These are phyloP conservation scores for Crepidotus variabilis DNA, from an alignment of 768 basidiomycete genomes.

Conservation along the genomic window DNA sequence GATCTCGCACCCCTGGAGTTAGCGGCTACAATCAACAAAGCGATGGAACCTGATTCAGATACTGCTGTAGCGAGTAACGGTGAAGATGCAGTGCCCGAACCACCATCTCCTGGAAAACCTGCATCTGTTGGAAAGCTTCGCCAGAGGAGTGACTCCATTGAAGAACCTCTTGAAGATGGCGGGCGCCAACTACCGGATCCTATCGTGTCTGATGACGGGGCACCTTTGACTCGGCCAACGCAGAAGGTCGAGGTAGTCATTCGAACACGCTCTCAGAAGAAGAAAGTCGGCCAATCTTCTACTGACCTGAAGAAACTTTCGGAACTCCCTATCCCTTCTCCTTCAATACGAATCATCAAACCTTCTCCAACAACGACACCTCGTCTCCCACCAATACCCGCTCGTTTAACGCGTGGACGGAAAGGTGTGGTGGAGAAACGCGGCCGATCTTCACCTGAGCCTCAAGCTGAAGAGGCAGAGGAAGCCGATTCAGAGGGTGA, in stretches of 20 bases:
- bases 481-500: neutral
- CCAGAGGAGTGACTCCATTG: neutral
- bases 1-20: conserved; percentile 24
- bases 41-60: conserved; percentile 12
- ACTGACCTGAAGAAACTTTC: conserved; percentile 13
- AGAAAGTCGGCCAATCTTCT: conserved; percentile 8
- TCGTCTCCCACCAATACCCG: neutral
- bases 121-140: no score
- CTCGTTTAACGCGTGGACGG: neutral
- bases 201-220: neutral
- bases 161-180: neutral
- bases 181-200: neutral
- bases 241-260: neutral
- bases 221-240: neutral
- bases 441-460: neutral
- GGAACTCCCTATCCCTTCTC: conserved; percentile 20
- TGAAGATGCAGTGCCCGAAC: neutral
- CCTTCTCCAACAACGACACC: neutral
- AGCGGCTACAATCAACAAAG: conserved; percentile 4
- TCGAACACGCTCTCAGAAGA: neutral
- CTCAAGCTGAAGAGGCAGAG: conserved; percentile 6
- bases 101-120: neutral
- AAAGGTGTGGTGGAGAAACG: neutral
- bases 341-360: conserved; percentile 7
- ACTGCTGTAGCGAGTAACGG: conserved; percentile 9